Evolutionary conservation across 768 basidiomycete genomes (phyloP), one percentile per base, ranked within the genome.

Genomic region (Phlebiopsis gigantea): DNA sequence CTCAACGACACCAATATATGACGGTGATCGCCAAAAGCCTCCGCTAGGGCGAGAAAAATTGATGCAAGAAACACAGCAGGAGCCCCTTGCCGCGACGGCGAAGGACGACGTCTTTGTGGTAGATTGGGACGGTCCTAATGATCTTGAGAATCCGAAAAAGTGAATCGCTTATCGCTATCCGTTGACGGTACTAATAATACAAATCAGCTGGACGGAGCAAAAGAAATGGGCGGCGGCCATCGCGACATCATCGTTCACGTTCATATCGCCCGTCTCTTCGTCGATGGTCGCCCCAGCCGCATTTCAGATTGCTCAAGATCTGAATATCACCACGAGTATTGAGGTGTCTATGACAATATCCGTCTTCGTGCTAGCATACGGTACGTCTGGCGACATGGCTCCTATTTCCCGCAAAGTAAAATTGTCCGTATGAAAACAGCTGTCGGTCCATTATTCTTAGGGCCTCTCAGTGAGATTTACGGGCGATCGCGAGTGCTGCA

Each of bases 211-310:
- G 85, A 63, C 74, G 4, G 78, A 74, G 47, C 71, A 63, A 12
- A 71, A 70, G 62, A 87, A 85, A 72, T 87, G 84, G 87, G 77
- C 74, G 0, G 80, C 80, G 0, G 84, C 83, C 0, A 59, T 78
- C 14, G 74, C 85, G 12, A 79, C 87, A 0, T 86, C 86, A 0
- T 70, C 74, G 0, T 88, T 85, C 64, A 84, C 87, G 0, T 84
- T 87, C 63, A 84, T 87, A 21, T 74, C 73, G 2, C 83, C 85
- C 0, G 71, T 88, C 0, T 79, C 86, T 0, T 88, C 87, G 4
- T 79, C 85, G 5, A 87, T 88, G 80, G 70, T 87, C 1, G 83
- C 87, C 0, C 87, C 87, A 0, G 86, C 85, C 0, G 69, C 75
- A 0, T 55, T 59, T 5, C 75, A 80, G 55, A 62, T 89, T 1